Evolutionary conservation across 75 land plant genomes (phyloP).

Genomic region (Sequoia sempervirens): DNA sequence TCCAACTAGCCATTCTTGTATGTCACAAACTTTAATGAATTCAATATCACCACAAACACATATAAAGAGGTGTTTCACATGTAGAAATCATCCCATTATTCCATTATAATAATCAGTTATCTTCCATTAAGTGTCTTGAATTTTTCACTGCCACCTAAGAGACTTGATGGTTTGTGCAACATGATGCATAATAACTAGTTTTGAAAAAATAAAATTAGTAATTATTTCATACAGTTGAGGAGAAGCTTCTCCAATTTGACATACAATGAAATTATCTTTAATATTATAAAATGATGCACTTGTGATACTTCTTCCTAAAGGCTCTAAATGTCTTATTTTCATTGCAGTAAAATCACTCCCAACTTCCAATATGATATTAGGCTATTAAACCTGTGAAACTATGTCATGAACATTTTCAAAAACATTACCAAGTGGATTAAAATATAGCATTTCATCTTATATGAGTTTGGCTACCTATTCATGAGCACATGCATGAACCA

Average conservation of each 20-base stretch:
- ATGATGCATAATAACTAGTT: slow-evolving; percentile 91
- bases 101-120: slow-evolving; percentile 11
- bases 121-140: slow-evolving; percentile 44
- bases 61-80: slow-evolving; percentile 34
- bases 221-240: slow-evolving; percentile 28
- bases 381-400: slow-evolving; percentile 8
- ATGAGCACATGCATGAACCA: too few relatives aligned
- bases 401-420: not conserved
- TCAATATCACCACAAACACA: slow-evolving; percentile 92
- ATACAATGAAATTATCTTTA: slow-evolving; percentile 19
- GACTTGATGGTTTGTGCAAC: slow-evolving; percentile 93
- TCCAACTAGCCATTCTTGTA: too few relatives aligned
- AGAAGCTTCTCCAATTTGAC: too few relatives aligned
- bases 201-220: slow-evolving; percentile 69
- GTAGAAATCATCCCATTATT: too few relatives aligned
- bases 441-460: too few relatives aligned
- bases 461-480: too few relatives aligned
- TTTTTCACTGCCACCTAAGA: slow-evolving; percentile 83
- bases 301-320: not conserved
- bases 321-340: not conserved
- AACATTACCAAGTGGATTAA: slow-evolving; percentile 3
- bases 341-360: slow-evolving; percentile 5
- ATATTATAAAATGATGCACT: not conserved
- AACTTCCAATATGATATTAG: slow-evolving; percentile 8
- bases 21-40: slow-evolving; percentile 90